A percentile compares a stretch with the other conserved stretches of the same genome.
These are phyloP conservation scores for Penicillium samsonianum DNA, from an alignment of 495 filamentous ascomycete genomes.

Conservation along the genomic window DNA sequence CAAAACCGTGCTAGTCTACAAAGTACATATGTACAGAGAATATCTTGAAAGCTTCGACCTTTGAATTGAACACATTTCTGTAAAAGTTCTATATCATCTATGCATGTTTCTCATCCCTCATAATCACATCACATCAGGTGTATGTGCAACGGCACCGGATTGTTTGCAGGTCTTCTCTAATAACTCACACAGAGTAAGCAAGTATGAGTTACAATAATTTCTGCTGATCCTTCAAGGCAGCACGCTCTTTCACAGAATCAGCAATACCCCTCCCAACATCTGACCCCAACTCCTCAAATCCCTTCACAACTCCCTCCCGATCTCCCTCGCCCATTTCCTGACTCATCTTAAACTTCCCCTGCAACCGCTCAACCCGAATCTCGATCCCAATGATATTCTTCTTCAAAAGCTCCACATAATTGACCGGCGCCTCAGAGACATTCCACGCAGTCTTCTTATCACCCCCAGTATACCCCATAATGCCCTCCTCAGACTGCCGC, in stretches of 20 bases:
- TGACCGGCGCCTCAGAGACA: conserved; percentile 49
- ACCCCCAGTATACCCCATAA: conserved; percentile 47
- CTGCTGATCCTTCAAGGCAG: conserved; percentile 23
- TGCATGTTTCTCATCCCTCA: not conserved
- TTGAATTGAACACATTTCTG: not conserved
- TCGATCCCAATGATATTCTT: conserved; percentile 56
- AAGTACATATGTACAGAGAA: too few relatives aligned
- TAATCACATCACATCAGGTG: not conserved
- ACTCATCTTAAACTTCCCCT: conserved; percentile 61
- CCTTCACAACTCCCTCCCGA: conserved; percentile 47
- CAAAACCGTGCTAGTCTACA: not conserved
- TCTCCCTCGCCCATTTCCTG: conserved; percentile 52
- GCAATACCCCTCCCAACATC: conserved; percentile 43
- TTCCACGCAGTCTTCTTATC: conserved; percentile 42
- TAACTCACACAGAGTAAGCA: too few relatives aligned
- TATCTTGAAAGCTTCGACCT: not conserved
- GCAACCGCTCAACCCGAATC: conserved; percentile 46
- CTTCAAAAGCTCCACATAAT: conserved; percentile 50
- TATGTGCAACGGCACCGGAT: not conserved
- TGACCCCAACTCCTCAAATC: conserved; percentile 45
- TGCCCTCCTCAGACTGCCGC: conserved; percentile 40
- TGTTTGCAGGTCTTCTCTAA: not conserved
- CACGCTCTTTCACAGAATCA: conserved; percentile 41
- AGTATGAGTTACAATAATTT: too few relatives aligned
- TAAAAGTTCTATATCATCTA: not conserved